Base-by-base conservation (phyloP, 1,284 basidiomycete genomes). In the Apiotrichum laibachii region DNA sequence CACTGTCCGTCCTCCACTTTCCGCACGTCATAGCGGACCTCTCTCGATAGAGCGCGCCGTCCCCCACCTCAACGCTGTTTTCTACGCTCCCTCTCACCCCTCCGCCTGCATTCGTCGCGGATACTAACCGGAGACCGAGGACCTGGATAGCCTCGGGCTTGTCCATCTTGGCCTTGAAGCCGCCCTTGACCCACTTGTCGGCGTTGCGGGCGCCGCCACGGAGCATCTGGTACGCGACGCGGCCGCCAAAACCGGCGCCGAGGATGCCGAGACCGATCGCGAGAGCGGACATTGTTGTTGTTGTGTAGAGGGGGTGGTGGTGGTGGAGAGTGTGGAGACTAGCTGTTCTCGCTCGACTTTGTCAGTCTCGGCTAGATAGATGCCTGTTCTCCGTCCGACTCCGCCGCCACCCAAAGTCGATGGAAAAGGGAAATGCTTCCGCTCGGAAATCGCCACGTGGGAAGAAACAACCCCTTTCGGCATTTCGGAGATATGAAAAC, bases 121-220 rank as follows among this genome's bases (percentile, higher is more conserved):
- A 18, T 8, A 83, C 89, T 67, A 64, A 93, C 92, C 88, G 92
- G 55, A 98, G 81, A n/a, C 94, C 94, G 33, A 98, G 83, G 67
- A 99, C 88, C 64, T 86, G 85, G 57, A 93, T 85, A 3, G 95
- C 95, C 80, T 98, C 95, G 65, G 87, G 89, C 72, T 89, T 84
- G 76, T 98, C 94, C 93, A 98, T 97, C 82, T 93, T 96, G 16
- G 84, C 81, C 76, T 88, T 89, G 85, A 99, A 99, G 1, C 94
- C 95, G 60, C 95, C 95, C 79, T 88, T 92, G 50, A 84, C 86
- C 86, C 91, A 98, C 75, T 95, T 85, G 50, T 93, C 88, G 13
- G 84, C 87, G 37, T 81, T 81, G 68, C 80, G 84, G 18, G 84
- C 85, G 50, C 82, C 80, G 26, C 67, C 73, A 46, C 76, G 62